phyloP scores from a whole-genome alignment of 1,284 basidiomycete genomes.

The Austroboletus niveus region DNA sequence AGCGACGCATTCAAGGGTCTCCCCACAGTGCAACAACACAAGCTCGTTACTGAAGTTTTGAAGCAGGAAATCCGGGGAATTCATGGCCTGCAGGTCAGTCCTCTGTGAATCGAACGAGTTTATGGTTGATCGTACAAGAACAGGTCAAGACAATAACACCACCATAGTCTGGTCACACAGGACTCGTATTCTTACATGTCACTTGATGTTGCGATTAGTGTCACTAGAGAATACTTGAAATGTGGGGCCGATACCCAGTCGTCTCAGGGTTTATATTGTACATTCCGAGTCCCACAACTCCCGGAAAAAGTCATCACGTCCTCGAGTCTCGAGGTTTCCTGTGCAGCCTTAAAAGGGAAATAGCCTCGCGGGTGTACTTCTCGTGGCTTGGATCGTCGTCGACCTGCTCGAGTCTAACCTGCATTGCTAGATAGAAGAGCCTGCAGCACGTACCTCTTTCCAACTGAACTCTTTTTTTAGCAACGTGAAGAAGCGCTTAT shows the following conservation, averaged over 20 bases:
- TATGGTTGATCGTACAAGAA: constrained; percentile 12
- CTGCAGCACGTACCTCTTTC: constrained; percentile 49
- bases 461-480: constrained; percentile 84
- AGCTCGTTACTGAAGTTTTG: constrained; percentile 83
- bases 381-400: constrained; percentile 49
- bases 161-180: constrained; percentile 12
- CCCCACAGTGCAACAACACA: constrained; percentile 90
- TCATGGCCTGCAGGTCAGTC: constrained; percentile 88
- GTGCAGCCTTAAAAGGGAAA: constrained; percentile 50
- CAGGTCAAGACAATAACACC: constrained; percentile 32
- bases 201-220: constrained; percentile 6
- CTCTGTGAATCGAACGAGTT: not conserved
- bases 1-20: constrained; percentile 86
- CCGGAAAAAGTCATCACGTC: not conserved
- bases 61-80: constrained; percentile 91
- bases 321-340: constrained; percentile 17
- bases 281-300: not conserved
- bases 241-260: no score
- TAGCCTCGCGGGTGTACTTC: constrained; percentile 54
- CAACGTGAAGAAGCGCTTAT: constrained; percentile 85
- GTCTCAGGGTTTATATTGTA: no score
- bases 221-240: not conserved
- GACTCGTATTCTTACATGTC: not conserved
- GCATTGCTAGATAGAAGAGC: not conserved
- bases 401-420: constrained; percentile 36